Evolutionary conservation across 2,329 filamentous ascomycete genomes (phyloP), one percentile per base, ranked within the genome.

Genomic region (Didymella glomerata): DNA sequence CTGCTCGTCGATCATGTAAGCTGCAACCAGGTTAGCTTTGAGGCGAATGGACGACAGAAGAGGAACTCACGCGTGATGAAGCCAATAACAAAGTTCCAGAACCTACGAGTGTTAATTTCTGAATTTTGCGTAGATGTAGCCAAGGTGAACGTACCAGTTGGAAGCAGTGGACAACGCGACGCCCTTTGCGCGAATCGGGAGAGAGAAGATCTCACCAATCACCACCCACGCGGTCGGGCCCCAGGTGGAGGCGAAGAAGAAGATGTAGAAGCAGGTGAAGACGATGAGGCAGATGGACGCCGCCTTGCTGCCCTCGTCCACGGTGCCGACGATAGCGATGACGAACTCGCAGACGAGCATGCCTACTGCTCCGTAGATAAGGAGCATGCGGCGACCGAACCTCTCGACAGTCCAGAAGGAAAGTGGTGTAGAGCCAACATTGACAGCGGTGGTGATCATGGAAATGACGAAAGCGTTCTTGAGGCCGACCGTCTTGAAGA

Each of bases 261-360:
- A 93, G 83, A 96, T 93, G 85, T 93, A 95, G 82, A 96, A 88
- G 81, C 88, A 90, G 74, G 95, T 95, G 82, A 96, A 95, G 61
- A 91, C 87, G 66, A 96, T 92, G 84, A 93, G 77, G 66, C 67
- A 73, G 27, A 75, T 69, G 48, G 77, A 74, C 1, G 87, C 88
- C 2, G 80, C 65, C 61, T 83, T 79, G 76, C 88, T 77, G 20
- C 71, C 75, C 20, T 66, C 68, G 28, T 66, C 66, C 0, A 79
- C 70, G 22, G 69, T 74, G 60, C 82, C 84, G 51, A 86, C 78
- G 66, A 95, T 92, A 72, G 87, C 93, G 57, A 95, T 90, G 74
- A 96, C 82, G 84, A 95, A 95, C 79, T 96, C 90, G 82, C 90
- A 93, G 71, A 93, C 76, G 30, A 94, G 82, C 93, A 96, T 96